These are phyloP conservation scores for Rutstroemia sp. DNA, from an alignment of 2,329 filamentous ascomycete species.

Conservation along the genomic window DNA sequence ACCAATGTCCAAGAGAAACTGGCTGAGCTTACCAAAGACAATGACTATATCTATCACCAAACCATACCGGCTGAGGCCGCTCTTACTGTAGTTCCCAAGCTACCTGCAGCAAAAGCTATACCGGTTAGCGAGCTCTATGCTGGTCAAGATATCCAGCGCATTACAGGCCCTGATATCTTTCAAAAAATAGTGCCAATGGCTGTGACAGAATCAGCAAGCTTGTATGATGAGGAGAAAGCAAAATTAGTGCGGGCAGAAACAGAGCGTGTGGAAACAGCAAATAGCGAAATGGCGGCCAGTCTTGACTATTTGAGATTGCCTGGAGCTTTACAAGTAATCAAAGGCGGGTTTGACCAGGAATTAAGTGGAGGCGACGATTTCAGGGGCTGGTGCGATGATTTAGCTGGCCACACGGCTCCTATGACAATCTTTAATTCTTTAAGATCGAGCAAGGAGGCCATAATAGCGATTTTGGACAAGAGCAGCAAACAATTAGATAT, in stretches of 20 bases:
- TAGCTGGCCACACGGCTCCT: slow-evolving; percentile 79
- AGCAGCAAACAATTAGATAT: slow-evolving; percentile 87
- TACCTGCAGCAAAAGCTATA: slow-evolving; percentile 93
- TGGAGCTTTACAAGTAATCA: slow-evolving; percentile 80
- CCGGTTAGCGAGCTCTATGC: slow-evolving; percentile 95
- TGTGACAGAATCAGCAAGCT: slow-evolving; percentile 90
- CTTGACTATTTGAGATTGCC: slow-evolving; percentile 90
- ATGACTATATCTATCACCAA: slow-evolving; percentile 98
- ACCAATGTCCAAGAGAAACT: slow-evolving; percentile 76
- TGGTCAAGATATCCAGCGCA: slow-evolving; percentile 92
- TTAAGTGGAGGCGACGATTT: slow-evolving; percentile 86
- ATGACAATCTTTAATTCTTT: slow-evolving; percentile 71
- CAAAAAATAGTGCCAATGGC: slow-evolving; percentile 93
- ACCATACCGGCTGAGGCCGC: slow-evolving; percentile 79
- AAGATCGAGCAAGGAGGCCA: slow-evolving; percentile 67
- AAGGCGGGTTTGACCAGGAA: slow-evolving; percentile 87
- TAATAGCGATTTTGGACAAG: slow-evolving; percentile 65
- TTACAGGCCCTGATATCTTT: slow-evolving; percentile 95
- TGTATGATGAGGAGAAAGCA: slow-evolving; percentile 98
- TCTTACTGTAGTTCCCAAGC: slow-evolving; percentile 74
- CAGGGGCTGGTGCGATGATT: slow-evolving; percentile 85
- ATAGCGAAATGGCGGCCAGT: slow-evolving; percentile 92
- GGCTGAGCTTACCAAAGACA: slow-evolving; percentile 73
- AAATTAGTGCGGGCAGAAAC: slow-evolving; percentile 91
- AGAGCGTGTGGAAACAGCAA: slow-evolving; percentile 85